Base-by-base conservation (phyloP, 768 basidiomycete species). In the Tulasnella sp. region DNA sequence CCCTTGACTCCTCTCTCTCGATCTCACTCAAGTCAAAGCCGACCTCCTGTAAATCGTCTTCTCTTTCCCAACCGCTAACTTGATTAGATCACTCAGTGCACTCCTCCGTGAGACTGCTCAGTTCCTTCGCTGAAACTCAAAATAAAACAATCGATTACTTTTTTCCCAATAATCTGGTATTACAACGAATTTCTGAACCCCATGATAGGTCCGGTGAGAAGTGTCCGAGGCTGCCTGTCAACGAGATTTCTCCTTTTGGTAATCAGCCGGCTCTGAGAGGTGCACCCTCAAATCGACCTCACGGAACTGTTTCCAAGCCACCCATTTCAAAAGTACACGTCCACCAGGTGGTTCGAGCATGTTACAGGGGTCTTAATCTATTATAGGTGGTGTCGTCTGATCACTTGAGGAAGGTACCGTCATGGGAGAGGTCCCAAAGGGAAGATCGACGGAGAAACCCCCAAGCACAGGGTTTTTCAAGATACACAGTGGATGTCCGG, bases 61-160 rank as follows among this genome's bases (percentile, higher is more conserved):
- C 54, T 29, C 54, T 12, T n/a, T 64, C 58, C 31, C 9, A 64
- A 31, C 25, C 5, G 58, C 58, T 64, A 8, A 49, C 58, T 64
- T 31, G 25, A 64, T 64, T 25, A 64, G 58, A 64, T 64, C 31
- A 29, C 31, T 31, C 31, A 64, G n/a, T n/a, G n/a, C n/a, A n/a
- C n/a, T 29, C n/a, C 58, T 31, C 29, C 58, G 58, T 64, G 58
- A 64, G 58, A 64, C 31, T 9, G 31, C 19, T 29, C n/a, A 64
- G 58, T 64, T 31, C 58, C 29, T 64, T 64, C 58, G 58, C 58
- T 64, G 58, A 64, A 64, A 64, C 58, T 64, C 58, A 64, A 64
- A 64, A 64, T 64, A 64, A 8, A 25, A 42, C 17, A 8, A 64
- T 64, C 31, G 58, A 29, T 64, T 64, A 3, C 1, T 15, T n/a